Conservation (phyloP, 371 early-diverging fungal species). For the Mucor mucedo region DNA sequence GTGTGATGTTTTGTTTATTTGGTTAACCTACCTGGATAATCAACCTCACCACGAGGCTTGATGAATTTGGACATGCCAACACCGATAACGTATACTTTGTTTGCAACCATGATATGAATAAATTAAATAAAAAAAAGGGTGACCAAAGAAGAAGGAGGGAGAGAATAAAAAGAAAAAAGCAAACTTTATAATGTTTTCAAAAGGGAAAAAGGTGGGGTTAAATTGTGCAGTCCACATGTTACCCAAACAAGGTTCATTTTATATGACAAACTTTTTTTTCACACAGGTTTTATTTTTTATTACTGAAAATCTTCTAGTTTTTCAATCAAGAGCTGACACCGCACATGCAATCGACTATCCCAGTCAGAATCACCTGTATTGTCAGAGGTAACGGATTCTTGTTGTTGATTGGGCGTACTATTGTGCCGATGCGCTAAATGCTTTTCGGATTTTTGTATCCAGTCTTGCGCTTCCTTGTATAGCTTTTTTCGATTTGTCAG, state of each 20-base stretch:
- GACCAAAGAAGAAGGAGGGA: not conserved
- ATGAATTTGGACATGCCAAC: constrained; percentile 76
- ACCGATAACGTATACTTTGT: constrained; percentile 58
- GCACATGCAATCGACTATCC: constrained; percentile 43
- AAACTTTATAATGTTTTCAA: not conserved
- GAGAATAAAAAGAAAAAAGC: not conserved
- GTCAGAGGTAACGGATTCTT: constrained; percentile 23
- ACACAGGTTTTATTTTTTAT: not conserved
- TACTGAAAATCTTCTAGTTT: constrained; percentile 30
- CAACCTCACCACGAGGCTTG: constrained; percentile 63
- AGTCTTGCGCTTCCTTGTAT: constrained; percentile 27
- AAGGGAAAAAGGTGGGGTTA: not conserved
- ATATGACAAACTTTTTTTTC: not conserved
- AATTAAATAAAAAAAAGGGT: constrained; percentile 1
- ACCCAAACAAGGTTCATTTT: not conserved
- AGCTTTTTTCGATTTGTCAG: constrained; percentile 21
- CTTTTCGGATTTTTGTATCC: constrained; percentile 33
- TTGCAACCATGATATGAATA: constrained; percentile 23
- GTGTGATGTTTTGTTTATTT: not conserved
- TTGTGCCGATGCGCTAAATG: constrained; percentile 15
- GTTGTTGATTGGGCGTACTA: constrained; percentile 3
- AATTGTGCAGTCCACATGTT: not conserved
- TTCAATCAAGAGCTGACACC: constrained; percentile 36
- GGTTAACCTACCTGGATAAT: constrained; percentile 58
- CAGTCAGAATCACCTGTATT: constrained; percentile 42